These are phyloP conservation scores for Podospora appendiculata DNA, from an alignment of 495 filamentous ascomycete species.

Conservation along the genomic window DNA sequence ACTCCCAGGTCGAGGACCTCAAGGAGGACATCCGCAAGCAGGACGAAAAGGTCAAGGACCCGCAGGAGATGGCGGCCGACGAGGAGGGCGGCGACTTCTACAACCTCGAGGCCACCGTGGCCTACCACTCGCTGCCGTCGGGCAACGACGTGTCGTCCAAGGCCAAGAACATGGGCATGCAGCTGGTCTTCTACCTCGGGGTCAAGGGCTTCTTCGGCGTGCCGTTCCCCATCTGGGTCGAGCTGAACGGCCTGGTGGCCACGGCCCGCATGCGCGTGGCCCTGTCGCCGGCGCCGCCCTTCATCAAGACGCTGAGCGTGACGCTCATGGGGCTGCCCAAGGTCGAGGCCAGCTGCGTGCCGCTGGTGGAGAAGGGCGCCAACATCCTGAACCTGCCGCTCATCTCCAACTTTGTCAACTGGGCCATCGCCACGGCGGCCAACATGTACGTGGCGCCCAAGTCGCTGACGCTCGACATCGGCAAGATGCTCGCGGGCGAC, in stretches of 20 bases:
- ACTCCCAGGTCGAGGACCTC: constrained; percentile 67
- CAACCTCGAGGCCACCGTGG: constrained; percentile 88
- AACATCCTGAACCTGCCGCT: constrained; percentile 88
- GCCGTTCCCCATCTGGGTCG: constrained; percentile 82
- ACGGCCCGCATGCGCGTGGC: constrained; percentile 76
- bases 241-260: constrained; percentile 76
- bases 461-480: constrained; percentile 84
- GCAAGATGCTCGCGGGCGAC: constrained; percentile 83
- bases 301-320: constrained; percentile 85
- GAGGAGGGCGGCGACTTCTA: constrained; percentile 92
- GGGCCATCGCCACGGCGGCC: constrained; percentile 79
- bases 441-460: constrained; percentile 96
- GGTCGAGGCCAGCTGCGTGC: constrained; percentile 82
- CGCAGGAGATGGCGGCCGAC: constrained; percentile 78
- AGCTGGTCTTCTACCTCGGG: constrained; percentile 87
- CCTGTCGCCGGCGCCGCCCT: constrained; percentile 82
- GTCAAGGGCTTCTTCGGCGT: constrained; percentile 81
- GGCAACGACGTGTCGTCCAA: constrained; percentile 60
- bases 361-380: constrained; percentile 79
- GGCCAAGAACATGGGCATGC: constrained; percentile 90
- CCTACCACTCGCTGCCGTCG: constrained; percentile 82
- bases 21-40: constrained; percentile 70
- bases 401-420: constrained; percentile 95
- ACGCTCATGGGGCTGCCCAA: constrained; percentile 90
- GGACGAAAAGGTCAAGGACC: constrained; percentile 73